Evolutionary conservation across 805 yeast genomes (phyloP).

Genomic region (Ogataea populi-albae): DNA sequence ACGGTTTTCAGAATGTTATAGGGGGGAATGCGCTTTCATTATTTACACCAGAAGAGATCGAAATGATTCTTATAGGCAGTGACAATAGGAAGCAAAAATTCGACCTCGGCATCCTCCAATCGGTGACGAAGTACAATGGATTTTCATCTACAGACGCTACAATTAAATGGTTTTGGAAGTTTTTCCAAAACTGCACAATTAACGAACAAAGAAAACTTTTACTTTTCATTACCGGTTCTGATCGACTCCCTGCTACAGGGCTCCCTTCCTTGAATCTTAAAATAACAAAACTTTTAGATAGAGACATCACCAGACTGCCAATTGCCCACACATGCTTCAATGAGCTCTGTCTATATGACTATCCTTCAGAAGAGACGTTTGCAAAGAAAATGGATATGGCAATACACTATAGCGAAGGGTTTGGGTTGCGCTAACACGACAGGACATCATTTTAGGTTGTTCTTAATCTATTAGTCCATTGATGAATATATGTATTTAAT

Average conservation of each 20-base stretch:
- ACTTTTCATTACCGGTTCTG: slow-evolving; percentile 85
- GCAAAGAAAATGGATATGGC: slow-evolving; percentile 61
- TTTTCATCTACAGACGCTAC: slow-evolving; percentile 44
- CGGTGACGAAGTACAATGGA: slow-evolving; percentile 72
- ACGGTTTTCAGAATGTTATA: slow-evolving; percentile 73
- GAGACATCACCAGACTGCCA: slow-evolving; percentile 51
- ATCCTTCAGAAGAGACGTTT: slow-evolving; percentile 53
- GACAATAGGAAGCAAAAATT: slow-evolving; percentile 46
- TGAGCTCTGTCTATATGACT: slow-evolving; percentile 75
- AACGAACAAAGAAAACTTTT: slow-evolving; percentile 60
- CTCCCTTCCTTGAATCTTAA: slow-evolving; percentile 70
- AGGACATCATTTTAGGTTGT: no score
- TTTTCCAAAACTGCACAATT: slow-evolving; percentile 45
- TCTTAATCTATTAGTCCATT: slow-evolving; percentile 1
- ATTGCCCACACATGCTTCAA: slow-evolving; percentile 94
- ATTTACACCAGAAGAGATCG: slow-evolving; percentile 80
- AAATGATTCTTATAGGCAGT: slow-evolving; percentile 73
- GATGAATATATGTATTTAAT: slow-evolving; percentile 16
- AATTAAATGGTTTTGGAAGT: slow-evolving; percentile 87
- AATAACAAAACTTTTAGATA: slow-evolving; percentile 45
- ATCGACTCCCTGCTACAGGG: slow-evolving; percentile 91
- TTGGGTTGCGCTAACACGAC: slow-evolving; percentile 45
- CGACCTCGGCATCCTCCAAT: slow-evolving; percentile 63
- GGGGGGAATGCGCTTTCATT: slow-evolving; percentile 79
- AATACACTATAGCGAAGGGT: slow-evolving; percentile 78